Evolutionary conservation across 139 green algal genomes (phyloP).

Genomic region (Nannochloris sp.): DNA sequence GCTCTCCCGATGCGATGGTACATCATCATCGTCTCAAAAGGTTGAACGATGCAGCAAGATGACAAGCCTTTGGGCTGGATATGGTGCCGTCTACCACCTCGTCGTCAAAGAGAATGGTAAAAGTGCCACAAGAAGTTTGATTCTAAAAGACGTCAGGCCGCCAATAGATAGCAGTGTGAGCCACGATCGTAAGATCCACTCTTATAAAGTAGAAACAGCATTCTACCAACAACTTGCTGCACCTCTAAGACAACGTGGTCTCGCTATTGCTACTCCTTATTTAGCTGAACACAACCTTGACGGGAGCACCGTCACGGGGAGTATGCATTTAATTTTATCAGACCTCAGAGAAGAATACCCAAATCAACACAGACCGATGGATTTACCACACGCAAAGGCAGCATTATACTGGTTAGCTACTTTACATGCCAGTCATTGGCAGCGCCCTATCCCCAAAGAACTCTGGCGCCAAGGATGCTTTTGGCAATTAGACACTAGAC

Average conservation of each 20-base stretch:
- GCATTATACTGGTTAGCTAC: neutral
- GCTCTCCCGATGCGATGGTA: no score
- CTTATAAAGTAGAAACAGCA: neutral
- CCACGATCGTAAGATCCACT: neutral
- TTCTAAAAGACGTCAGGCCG: neutral
- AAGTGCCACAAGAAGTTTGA: neutral
- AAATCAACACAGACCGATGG: neutral
- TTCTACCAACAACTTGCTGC: neutral
- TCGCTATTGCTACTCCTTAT: neutral
- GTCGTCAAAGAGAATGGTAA: neutral
- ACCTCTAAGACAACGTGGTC: neutral
- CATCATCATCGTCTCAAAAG: no score
- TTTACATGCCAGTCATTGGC: neutral
- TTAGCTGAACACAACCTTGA: neutral
- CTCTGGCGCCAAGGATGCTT: neutral
- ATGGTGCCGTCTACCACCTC: neutral
- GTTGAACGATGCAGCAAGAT: no score
- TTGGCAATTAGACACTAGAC: slow-evolving; percentile 4
- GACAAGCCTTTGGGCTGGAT: neutral
- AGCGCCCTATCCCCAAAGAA: neutral
- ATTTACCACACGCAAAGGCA: neutral
- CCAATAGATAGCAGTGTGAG: neutral
- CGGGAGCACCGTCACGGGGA: neutral
- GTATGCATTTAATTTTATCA: neutral
- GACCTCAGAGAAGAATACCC: neutral